Conservation (phyloP, 768 basidiomycete genomes). For the Hydnum rufescens region DNA sequence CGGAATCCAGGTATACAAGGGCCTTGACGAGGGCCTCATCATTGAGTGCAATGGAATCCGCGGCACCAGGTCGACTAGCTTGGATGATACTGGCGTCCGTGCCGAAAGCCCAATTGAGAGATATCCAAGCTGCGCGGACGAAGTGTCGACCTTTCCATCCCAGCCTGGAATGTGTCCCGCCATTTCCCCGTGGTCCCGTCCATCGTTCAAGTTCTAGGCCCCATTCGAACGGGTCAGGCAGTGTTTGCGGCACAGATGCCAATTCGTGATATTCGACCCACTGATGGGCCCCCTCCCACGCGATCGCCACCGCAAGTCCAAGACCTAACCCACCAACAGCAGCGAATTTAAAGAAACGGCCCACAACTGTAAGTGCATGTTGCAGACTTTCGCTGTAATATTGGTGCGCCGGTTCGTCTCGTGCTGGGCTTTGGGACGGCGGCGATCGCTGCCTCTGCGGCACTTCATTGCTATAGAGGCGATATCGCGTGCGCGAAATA, state of each 20-base stretch:
- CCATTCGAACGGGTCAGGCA: constrained; percentile 13
- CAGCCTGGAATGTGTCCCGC: constrained; percentile 56
- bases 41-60: background rate
- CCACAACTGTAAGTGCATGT: background rate
- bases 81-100: constrained; percentile 21
- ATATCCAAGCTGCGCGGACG: constrained; percentile 53
- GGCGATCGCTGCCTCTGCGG: too few relatives aligned
- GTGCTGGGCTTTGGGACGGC: too few relatives aligned
- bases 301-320: constrained; percentile 9
- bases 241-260: constrained; percentile 7
- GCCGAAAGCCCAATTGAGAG: constrained; percentile 41
- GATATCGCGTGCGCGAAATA: too few relatives aligned
- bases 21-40: background rate
- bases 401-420: background rate
- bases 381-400: background rate
- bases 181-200: constrained; percentile 25
- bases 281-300: constrained; percentile 37
- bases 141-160: constrained; percentile 40
- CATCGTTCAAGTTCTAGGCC: constrained; percentile 27
- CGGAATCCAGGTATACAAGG: constrained; percentile 2
- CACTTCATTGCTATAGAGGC: too few relatives aligned
- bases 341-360: constrained; percentile 3
- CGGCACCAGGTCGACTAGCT: constrained; percentile 4
- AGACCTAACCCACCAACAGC: constrained; percentile 4
- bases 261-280: constrained; percentile 42